Base-by-base conservation (phyloP, 805 yeast species). In the Wickerhamomyces canadensis region DNA sequence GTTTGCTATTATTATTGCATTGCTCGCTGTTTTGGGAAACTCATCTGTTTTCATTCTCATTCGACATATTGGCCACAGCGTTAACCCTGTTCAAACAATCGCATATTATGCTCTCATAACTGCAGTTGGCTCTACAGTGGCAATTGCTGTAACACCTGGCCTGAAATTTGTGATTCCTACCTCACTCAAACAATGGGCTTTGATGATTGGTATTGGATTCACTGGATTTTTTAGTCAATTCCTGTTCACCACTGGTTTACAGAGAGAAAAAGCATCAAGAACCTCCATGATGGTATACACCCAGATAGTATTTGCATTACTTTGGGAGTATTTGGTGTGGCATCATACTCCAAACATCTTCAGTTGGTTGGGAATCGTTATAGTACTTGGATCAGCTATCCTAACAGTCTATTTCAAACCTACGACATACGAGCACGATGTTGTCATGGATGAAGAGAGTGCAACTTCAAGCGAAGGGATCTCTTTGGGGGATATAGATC, bases 201-300 rank as follows among this genome's bases (percentile, higher is more conserved):
- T 80, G n/a, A 66, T 86, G 37, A 31, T 60, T 0, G 52, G 68
- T 23, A 70, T 84, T 41, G 94, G 95, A 3, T 39, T 79, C 3
- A 68, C 81, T 29, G 96, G 96, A 0, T 87, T 86, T 56, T 57
- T 78, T 41, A 80, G 80, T 76, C 95, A 87, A 57, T 78, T 76
- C 47, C 62, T 78, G 26, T 60, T 82, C 34, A 83, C 95, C 0
- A 72, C 83, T 4, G 95, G 94, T 1, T 68, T 86, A 37, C 94
- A 85, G 57, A 64, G 81, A 35, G 94, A 82, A 42, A 67, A 65
- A 37, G 91, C 95, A 0, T 76, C 84, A 3, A 70, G 80, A 40
- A 83, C 85, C 1, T 67, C 86, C 9, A 65, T 81, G 41, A 77
- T 84, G 74, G 62, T 72, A 6, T 87, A 87, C 55, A 68, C 85